phyloP scores from a whole-genome alignment of 2,329 filamentous ascomycete species.

The Sclerotiophoma versabilis region DNA sequence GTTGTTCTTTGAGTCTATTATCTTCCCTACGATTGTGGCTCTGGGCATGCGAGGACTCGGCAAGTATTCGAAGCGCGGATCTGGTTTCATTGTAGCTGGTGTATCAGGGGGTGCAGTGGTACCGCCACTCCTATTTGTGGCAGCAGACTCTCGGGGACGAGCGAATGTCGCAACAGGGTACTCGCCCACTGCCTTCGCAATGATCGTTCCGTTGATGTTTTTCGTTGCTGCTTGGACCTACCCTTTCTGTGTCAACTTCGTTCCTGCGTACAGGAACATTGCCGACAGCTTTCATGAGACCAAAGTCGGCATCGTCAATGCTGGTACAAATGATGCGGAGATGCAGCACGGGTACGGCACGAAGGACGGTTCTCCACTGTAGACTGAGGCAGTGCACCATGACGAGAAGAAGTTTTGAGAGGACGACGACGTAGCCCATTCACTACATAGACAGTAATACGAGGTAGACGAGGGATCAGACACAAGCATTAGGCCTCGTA shows the following conservation, averaged over 20 bases:
- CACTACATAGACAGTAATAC: background rate
- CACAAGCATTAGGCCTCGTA: background rate
- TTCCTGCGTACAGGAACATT: conserved; percentile 67
- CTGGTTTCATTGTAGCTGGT: conserved; percentile 74
- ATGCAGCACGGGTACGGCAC: conserved; percentile 14
- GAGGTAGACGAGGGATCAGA: background rate
- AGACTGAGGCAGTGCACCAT: conserved; percentile 21
- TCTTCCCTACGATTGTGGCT: conserved; percentile 83
- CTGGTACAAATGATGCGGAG: conserved; percentile 45
- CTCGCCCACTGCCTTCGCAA: conserved; percentile 63
- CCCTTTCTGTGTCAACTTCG: conserved; percentile 65
- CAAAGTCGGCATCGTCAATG: conserved; percentile 53
- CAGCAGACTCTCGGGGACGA: conserved; percentile 66
- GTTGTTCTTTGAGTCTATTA: conserved; percentile 81
- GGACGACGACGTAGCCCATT: background rate
- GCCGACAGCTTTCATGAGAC: conserved; percentile 64
- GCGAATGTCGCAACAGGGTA: conserved; percentile 27
- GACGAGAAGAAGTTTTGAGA: conserved; percentile 15
- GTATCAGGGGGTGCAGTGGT: conserved; percentile 76
- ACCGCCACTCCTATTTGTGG: conserved; percentile 73
- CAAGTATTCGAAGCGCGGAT: conserved; percentile 77
- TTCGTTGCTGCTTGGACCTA: conserved; percentile 58
- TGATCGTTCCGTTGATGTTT: conserved; percentile 69
- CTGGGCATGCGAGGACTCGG: conserved; percentile 79
- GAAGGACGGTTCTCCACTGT: conserved; percentile 24